Base-by-base conservation (phyloP, 805 yeast species). In the Metschnikowia henanensis region DNA sequence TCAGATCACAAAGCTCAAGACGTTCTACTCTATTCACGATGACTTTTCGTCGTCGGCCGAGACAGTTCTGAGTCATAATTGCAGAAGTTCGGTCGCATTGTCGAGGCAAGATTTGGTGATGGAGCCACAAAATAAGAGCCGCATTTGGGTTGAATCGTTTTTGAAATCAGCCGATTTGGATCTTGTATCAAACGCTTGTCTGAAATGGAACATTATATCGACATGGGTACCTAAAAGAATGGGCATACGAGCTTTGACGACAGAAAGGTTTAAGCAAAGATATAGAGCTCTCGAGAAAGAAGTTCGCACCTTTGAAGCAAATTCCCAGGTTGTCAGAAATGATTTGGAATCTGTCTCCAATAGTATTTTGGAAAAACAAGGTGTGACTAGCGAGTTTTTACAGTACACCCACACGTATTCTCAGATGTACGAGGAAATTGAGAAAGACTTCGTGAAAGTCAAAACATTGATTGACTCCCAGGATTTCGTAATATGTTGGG, bases 311-410 rank as follows among this genome's bases (percentile, higher is more conserved):
- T 47, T 23, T 23, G 26, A 23, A 23, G 3, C 12, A 9, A 23
- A 23, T 23, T 23, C 12, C 26, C 12, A 3, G 12, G 12, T 9
- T 23, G 36, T 20, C 43, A 40, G 25, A 20, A 10, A n/a, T 22
- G 35, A 23, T 39, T 32, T 47, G 4, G n/a, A 5, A 4, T 17
- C 29, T 1, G 22, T 15, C 3, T 43, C 45, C 29, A 26, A 28
- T 19, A 23, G 30, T n/a, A 33, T 43, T 15, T 21, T 36, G n/a
- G 20, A 29, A 15, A 47, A 47, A 35, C 47, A 40, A 30, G 25
- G 20, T 4, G 43, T 18, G 7, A 43, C 45, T 4, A 26, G 37
- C 5, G 41, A 40, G 8, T 47, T 47, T 17, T 34, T 43, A 28
- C 39, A 35, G 16, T 39, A 40, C 40, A 39, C 45, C 6, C 35